A percentile compares a stretch with the other conserved stretches of the same genome.
phyloP scores from a whole-genome alignment of 352 stramenopile genomes.

The Pythium oligandrum region DNA sequence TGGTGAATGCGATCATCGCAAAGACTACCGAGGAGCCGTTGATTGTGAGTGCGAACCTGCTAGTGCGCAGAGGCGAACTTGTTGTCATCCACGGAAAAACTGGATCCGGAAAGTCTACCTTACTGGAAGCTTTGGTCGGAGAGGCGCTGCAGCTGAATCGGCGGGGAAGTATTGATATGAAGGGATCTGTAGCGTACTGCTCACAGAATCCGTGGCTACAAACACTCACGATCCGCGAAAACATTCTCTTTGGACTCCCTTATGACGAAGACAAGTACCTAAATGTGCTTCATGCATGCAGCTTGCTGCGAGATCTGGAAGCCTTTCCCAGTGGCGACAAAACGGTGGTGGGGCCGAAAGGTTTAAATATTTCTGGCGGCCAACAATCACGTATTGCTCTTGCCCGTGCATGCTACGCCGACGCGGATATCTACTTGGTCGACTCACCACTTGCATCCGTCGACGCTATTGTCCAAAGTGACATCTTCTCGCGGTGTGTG shows the following conservation, averaged over 20 bases:
- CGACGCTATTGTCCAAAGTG: constrained; percentile 88
- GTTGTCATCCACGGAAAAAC: constrained; percentile 25
- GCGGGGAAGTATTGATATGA: constrained; percentile 17
- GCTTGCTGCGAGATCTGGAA: constrained; percentile 74
- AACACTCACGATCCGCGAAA: constrained; percentile 86
- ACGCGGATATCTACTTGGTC: constrained; percentile 66
- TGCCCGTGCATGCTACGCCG: constrained; percentile 45
- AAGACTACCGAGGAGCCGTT: constrained; percentile 11
- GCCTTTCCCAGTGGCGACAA: constrained; percentile 74
- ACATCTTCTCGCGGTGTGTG: constrained; percentile 61
- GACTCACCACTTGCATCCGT: constrained; percentile 89
- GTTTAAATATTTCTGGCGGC: constrained; percentile 89
- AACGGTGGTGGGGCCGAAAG: constrained; percentile 92
- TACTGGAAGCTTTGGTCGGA: constrained; percentile 19
- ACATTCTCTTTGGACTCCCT: constrained; percentile 87
- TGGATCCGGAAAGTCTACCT: constrained; percentile 28
- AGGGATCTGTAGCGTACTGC: constrained; percentile 41
- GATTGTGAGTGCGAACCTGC: constrained; percentile 10
- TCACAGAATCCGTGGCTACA: constrained; percentile 86
- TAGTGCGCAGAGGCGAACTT: constrained; percentile 20
- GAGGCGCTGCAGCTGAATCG: constrained; percentile 14
- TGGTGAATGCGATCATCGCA: constrained; percentile 14
- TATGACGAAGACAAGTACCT: constrained; percentile 32
- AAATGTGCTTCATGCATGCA: constrained; percentile 49
- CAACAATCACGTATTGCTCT: constrained; percentile 74